Evolutionary conservation across 495 filamentous ascomycete species (phyloP), one percentile per base, ranked within the genome.

Genomic region (Tuber umbilicatum): DNA sequence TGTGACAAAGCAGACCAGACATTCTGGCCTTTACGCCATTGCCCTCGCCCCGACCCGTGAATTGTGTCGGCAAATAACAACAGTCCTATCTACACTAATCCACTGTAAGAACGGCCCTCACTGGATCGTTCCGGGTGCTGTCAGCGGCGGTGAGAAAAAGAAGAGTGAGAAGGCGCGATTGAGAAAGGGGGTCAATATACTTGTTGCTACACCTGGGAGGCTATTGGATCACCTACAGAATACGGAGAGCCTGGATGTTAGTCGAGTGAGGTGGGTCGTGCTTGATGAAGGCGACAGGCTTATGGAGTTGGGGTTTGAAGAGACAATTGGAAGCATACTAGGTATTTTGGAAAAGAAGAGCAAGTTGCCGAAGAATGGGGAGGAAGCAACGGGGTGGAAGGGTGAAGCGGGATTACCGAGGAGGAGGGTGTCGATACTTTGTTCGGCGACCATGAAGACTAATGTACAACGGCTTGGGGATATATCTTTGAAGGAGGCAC

Each of bases 261-360:
- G 91, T 79, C 93, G 91, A 42, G 94, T 97, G 23, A 86, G 94
- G 73, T 99, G 95, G 95, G 84, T 99, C 35, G 90, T 99, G 0
- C 86, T 98, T 68, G 95, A 99, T 80, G 95, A 99, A 83, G 95
- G 95, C 40, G 95, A 99, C 86, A 86, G 96, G 27, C 85, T 99
- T 83, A 96, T 97, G 93, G 95, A 99, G 81, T 86, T 98, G 83
- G 95, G 95, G 0, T 98, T 99, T 79, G 95, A 97, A 84, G 89
- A 97, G 70, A 94, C 97, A 74, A 84, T 90, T 70, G 86, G 73
- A 45, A 82, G 78, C 37, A 86, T 93, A 47, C 86, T 91, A 80
- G 90, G 86, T 37, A 97, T 98, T 79, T 88, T 98, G 9, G 85
- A 89, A 75, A 93, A 92, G 81, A 89, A 97, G 77, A 86, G 90